Base-by-base conservation (phyloP, 768 basidiomycete species). In the Phanerochaete carnosa region DNA sequence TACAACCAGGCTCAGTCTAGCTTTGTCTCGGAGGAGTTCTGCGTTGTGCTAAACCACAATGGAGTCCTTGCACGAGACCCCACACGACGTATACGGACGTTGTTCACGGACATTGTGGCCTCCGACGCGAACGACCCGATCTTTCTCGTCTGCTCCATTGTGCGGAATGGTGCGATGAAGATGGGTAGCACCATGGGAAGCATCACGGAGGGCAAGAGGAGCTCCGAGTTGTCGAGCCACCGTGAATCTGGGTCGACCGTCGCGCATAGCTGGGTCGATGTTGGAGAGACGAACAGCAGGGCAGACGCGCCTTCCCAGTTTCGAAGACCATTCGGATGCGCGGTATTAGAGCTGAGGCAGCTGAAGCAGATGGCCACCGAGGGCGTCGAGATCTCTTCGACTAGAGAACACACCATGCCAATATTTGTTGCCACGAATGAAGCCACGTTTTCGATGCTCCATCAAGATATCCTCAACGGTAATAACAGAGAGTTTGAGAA, bases 21-120 rank as follows among this genome's bases (percentile, higher is more conserved):
- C 53, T 98, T 95, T 72, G 83, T 98, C 45, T 95, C 94, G 0
- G 96, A 98, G 73, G 96, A 98, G 12, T 96, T 89, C 66, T 95
- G 90, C 68, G 87, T 86, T 11, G 77, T 96, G 45, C 81, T 98
- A 12, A 95, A 96, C 72, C 92, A 95, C 74, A 92, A 96, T 58
- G 96, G 96, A 5, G 89, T 89, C 23, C 80, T 89, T 22, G 83
- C 90, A n/a, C 85, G 90, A 11, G 88, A 94, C 67, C 90, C 93
- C 4, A 74, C 84, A 4, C 82, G 81, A 26, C 83, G 83, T 29
- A 87, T 95, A 37, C 89, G 90, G 52, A 94, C 96, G 0, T 79
- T 98, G 22, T 98, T 98, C 75, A 87, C 82, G 13, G 95, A 98
- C 69, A 80, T 98, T n/a, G 87, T 92, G 8, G 81, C 83, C 57